Percentiles rank a stretch among this genome's conserved stretches.
Evolutionary conservation across 2,329 filamentous ascomycete genomes (phyloP).

Genomic region (Botrytis deweyae): DNA sequence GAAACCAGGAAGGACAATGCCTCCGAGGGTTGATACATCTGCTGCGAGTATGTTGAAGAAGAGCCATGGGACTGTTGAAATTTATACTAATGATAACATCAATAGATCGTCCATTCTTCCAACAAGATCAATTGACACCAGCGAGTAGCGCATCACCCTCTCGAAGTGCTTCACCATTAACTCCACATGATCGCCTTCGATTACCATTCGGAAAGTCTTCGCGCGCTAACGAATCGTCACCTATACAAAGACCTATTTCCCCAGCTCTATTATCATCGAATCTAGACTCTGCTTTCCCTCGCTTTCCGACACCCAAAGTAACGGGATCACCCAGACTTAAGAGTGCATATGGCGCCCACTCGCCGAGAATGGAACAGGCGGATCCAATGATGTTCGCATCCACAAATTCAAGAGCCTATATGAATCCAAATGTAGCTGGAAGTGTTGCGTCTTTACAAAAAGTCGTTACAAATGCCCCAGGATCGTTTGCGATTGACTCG

Average conservation of each 20-base stretch:
- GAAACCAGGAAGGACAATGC: slow-evolving; percentile 45
- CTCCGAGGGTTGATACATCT: slow-evolving; percentile 51
- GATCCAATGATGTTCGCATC: slow-evolving; percentile 45
- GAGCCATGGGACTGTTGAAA: background rate
- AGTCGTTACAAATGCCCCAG: slow-evolving; percentile 65
- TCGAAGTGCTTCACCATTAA: slow-evolving; percentile 62
- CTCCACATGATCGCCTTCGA: slow-evolving; percentile 49
- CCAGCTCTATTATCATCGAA: slow-evolving; percentile 45
- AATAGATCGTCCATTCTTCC: slow-evolving; percentile 54
- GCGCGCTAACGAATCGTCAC: slow-evolving; percentile 42
- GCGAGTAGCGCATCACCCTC: slow-evolving; percentile 58
- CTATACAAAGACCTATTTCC: slow-evolving; percentile 43
- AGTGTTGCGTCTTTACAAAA: slow-evolving; percentile 54
- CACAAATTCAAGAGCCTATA: slow-evolving; percentile 29
- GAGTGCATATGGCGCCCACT: slow-evolving; percentile 25
- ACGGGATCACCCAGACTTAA: slow-evolving; percentile 19
- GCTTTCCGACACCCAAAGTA: slow-evolving; percentile 48
- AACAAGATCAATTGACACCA: slow-evolving; percentile 61
- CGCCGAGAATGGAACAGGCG: slow-evolving; percentile 34
- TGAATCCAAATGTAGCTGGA: slow-evolving; percentile 47
- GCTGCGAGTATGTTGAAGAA: slow-evolving; percentile 49
- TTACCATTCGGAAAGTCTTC: slow-evolving; percentile 41
- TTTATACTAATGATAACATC: slow-evolving; percentile 16
- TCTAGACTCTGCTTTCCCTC: slow-evolving; percentile 54
- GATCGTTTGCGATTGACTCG: slow-evolving; percentile 58